Evolutionary conservation across 2,329 filamentous ascomycete species (phyloP), one percentile per base, ranked within the genome.

Genomic region (Calonectria hawksworthii): DNA sequence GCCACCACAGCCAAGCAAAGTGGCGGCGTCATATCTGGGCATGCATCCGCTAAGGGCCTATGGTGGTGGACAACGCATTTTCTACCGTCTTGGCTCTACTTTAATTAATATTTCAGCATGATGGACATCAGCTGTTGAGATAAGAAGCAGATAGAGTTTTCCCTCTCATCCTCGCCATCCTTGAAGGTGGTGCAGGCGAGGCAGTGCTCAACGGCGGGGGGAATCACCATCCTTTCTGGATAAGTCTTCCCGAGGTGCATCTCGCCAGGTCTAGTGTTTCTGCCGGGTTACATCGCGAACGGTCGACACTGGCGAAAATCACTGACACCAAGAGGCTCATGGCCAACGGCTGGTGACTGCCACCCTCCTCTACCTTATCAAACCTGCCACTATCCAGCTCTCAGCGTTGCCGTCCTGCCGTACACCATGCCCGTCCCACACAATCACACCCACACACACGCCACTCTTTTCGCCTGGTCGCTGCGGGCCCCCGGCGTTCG

Each of bases 401-500:
- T 26, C 56, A 63, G 34, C 23, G 36, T 36, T 63, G 56, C 56
- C 56, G 56, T 63, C 28, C 56, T 63, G 56, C 34, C 56, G 52
- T 56, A 16, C 52, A 56, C 52, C n/a, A 64, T 30, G 64, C 23
- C 44, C 41, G 38, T 50, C 64, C 30, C 64, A 67, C 41, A 66
- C 63, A 66, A 14, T 30, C 38, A 50, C 63, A 47, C 64, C 32
- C 23, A 30, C 65, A 54, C 26, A 32, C 47, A 56, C 30, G 34
- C 47, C 65, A 41, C 41, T 50, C 68, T 56, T 59, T 61, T 30
- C 50, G 51, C 32, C 61, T 26, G 36, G 34, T 36, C 11, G 36
- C 70, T 52, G n/a, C 23, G 3, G n/a, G 34, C 30, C 59, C 34
- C 72, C 73, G 70, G 76, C 56, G 44, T 56, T 44, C 23, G 68